These are phyloP conservation scores for Pulicaria dysenterica DNA, from an alignment of 129 eudicot species.

Conservation along the genomic window DNA sequence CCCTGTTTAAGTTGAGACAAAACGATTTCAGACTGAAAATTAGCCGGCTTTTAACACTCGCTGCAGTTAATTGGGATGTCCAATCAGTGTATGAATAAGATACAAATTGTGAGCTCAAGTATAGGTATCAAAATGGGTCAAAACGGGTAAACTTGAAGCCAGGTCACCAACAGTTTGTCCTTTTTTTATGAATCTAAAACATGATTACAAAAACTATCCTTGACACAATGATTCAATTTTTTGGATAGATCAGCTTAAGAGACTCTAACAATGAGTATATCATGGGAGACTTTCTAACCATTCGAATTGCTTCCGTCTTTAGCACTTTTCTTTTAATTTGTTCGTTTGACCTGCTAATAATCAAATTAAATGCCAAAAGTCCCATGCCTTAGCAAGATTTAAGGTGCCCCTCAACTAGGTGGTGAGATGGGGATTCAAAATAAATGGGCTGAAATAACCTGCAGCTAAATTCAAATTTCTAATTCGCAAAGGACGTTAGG, in stretches of 20 bases:
- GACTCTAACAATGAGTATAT: background rate
- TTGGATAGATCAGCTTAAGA: background rate
- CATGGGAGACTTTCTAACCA: background rate
- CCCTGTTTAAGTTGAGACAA: background rate
- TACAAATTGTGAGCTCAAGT: background rate
- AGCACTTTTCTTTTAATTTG: too few species aligned
- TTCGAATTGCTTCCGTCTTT: background rate
- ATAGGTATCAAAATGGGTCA: background rate
- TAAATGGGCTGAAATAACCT: background rate
- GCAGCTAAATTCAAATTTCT: background rate
- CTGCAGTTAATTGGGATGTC: background rate
- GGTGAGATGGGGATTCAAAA: background rate
- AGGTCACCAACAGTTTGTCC: too few species aligned
- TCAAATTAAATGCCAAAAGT: too few species aligned
- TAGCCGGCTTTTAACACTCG: background rate
- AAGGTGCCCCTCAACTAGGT: too few species aligned
- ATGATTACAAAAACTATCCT: too few species aligned
- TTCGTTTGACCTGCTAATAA: too few species aligned
- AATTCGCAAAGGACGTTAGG: background rate
- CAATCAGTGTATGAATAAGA: background rate
- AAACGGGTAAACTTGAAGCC: too few species aligned
- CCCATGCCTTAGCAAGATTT: too few species aligned
- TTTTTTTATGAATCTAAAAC: too few species aligned
- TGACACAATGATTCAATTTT: too few species aligned
- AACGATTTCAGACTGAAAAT: background rate